Evolutionary conservation across 2,329 filamentous ascomycete species (phyloP).

Genomic region (Pseudophaeomoniella oleicola): DNA sequence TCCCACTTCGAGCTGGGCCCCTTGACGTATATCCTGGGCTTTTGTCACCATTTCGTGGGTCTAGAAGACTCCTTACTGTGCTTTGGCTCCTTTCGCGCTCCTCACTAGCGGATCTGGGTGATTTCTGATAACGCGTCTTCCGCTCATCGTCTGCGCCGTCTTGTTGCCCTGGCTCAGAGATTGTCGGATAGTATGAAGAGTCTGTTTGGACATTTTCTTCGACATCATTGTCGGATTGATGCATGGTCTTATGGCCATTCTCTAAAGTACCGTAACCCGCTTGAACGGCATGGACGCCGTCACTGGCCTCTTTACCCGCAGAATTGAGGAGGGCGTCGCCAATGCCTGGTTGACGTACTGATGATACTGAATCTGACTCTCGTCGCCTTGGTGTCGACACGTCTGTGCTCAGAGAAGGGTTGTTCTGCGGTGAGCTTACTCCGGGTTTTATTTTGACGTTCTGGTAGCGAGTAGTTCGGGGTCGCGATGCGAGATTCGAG

Average conservation of each 20-base stretch:
- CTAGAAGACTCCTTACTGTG: conserved; percentile 12
- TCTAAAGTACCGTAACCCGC: conserved; percentile 37
- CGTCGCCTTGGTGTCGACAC: conserved; percentile 14
- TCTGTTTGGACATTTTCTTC: conserved; percentile 1
- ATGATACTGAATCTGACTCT: conserved; percentile 17
- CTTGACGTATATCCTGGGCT: conserved; percentile 23
- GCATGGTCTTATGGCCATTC: neutral
- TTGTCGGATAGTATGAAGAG: neutral
- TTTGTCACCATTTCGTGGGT: conserved; percentile 13
- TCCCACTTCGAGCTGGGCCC: conserved; percentile 52
- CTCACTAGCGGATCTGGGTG: conserved; percentile 3
- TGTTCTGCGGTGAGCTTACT: conserved; percentile 24
- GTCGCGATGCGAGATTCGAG: conserved; percentile 46
- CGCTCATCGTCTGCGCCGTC: conserved; percentile 1
- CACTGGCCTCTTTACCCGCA: conserved; percentile 44
- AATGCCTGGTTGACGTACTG: conserved; percentile 35
- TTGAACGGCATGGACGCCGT: conserved; percentile 48
- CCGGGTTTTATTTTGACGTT: conserved; percentile 53
- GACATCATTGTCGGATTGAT: neutral
- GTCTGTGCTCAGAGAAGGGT: conserved; percentile 17
- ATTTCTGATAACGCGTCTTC: neutral
- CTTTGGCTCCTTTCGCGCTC: conserved; percentile 7
- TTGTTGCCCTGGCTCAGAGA: neutral
- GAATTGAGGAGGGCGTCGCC: conserved; percentile 39
- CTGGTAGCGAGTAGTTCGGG: conserved; percentile 45